Conservation (phyloP, 108 stramenopile species). For the Cyclotella baltica region DNA sequence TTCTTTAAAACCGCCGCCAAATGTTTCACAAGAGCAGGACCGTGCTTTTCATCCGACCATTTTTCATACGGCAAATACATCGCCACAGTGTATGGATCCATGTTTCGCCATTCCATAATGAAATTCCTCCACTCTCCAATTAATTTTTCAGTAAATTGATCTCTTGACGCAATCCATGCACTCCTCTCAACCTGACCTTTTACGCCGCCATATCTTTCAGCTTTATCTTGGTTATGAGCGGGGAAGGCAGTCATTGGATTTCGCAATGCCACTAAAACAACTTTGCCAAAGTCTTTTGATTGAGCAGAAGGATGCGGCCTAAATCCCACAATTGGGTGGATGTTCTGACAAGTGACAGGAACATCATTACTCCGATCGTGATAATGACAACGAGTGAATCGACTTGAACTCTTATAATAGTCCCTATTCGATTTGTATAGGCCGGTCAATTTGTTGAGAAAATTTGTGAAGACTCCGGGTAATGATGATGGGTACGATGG, state of each 20-base stretch:
- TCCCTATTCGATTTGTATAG: slow-evolving; percentile 13
- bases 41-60: slow-evolving; percentile 43
- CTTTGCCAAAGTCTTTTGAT: slow-evolving; percentile 36
- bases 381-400: slow-evolving; percentile 35
- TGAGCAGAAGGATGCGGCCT: slow-evolving; percentile 32
- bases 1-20: slow-evolving; percentile 40
- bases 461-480: slow-evolving; percentile 21
- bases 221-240: slow-evolving; percentile 54
- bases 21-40: slow-evolving; percentile 35
- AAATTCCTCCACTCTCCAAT: slow-evolving; percentile 56
- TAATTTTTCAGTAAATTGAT: slow-evolving; percentile 41
- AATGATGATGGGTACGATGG: slow-evolving; percentile 48
- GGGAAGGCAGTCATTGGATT: slow-evolving; percentile 69
- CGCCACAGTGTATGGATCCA: slow-evolving; percentile 49
- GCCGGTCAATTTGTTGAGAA: slow-evolving; percentile 36
- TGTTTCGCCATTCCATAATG: slow-evolving; percentile 57
- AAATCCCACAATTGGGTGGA: slow-evolving; percentile 44
- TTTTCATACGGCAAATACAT: slow-evolving; percentile 62
- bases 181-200: slow-evolving; percentile 52
- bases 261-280: slow-evolving; percentile 43
- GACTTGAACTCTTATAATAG: slow-evolving; percentile 27
- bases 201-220: slow-evolving; percentile 55
- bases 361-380: slow-evolving; percentile 6
- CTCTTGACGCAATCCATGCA: slow-evolving; percentile 60
- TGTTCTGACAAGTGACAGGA: slow-evolving; percentile 42